A percentile compares a stretch with the other conserved stretches of the same genome.
Evolutionary conservation across 2,329 filamentous ascomycete genomes (phyloP).

Genomic region (Sclerotinia glacialis): DNA sequence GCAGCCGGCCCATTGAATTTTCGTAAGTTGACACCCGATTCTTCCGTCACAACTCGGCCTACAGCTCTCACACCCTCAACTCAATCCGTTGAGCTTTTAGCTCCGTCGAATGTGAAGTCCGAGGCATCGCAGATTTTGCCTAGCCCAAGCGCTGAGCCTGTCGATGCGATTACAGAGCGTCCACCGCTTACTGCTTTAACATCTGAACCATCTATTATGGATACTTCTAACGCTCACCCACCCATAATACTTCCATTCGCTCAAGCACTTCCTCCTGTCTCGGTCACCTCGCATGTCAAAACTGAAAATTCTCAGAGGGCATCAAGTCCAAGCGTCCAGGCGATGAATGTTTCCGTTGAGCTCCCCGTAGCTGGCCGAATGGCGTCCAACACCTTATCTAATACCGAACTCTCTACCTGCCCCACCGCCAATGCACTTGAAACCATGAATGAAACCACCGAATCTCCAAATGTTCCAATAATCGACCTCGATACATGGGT

Average conservation of each 20-base stretch:
- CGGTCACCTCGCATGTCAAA: background rate
- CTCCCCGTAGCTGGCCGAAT: no score
- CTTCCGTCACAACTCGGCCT: background rate
- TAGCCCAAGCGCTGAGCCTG: background rate
- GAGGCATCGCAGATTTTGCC: background rate
- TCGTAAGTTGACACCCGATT: no score
- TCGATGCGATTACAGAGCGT: background rate
- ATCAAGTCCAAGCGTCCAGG: background rate
- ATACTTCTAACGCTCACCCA: background rate
- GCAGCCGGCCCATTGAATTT: no score
- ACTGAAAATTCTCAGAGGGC: no score
- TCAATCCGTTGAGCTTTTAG: no score
- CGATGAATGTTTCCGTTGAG: background rate
- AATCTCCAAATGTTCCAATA: background rate
- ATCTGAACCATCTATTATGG: background rate
- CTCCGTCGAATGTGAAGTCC: background rate
- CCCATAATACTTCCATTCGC: background rate
- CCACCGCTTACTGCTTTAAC: background rate
- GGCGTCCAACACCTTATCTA: no score
- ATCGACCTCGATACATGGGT: background rate
- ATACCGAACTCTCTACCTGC: background rate
- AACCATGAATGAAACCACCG: no score
- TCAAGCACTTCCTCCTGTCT: background rate
- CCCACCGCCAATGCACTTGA: no score
- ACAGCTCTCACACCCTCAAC: background rate